Evolutionary conservation across 495 filamentous ascomycete species (phyloP).

Genomic region (Lophiotrema nucula): DNA sequence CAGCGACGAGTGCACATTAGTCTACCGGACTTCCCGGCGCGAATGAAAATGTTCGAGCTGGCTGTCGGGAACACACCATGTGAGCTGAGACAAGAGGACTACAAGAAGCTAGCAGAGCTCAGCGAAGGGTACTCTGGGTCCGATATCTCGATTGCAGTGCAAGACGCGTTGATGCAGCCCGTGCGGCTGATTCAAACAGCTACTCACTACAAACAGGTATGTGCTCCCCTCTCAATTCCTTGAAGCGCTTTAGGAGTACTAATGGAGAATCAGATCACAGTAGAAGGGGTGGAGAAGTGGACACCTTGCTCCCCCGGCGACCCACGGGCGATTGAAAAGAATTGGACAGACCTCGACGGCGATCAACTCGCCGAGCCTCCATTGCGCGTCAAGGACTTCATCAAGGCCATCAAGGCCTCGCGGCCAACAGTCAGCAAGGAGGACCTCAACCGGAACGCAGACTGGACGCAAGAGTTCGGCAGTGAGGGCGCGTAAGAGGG

Average conservation of each 20-base stretch:
- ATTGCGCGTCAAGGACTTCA: slow-evolving; percentile 86
- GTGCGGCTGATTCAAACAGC: slow-evolving; percentile 96
- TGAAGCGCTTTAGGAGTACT: background rate
- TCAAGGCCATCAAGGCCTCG: slow-evolving; percentile 83
- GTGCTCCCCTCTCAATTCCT: background rate
- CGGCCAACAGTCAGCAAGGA: slow-evolving; percentile 84
- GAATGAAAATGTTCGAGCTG: slow-evolving; percentile 96
- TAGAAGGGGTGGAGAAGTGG: slow-evolving; percentile 70
- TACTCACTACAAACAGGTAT: slow-evolving; percentile 92
- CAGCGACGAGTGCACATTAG: slow-evolving; percentile 94
- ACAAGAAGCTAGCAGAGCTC: slow-evolving; percentile 69
- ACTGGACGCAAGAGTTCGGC: slow-evolving; percentile 97
- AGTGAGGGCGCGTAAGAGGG: slow-evolving; percentile 76
- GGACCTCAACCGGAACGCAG: slow-evolving; percentile 78
- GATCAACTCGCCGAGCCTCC: slow-evolving; percentile 83
- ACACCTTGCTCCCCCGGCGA: slow-evolving; percentile 96
- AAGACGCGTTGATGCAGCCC: slow-evolving; percentile 97
- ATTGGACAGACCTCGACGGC: slow-evolving; percentile 81
- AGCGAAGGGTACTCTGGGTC: slow-evolving; percentile 93
- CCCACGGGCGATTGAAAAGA: slow-evolving; percentile 80
- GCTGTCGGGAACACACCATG: slow-evolving; percentile 88
- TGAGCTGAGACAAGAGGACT: slow-evolving; percentile 76
- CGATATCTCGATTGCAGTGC: slow-evolving; percentile 94
- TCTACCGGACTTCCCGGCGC: slow-evolving; percentile 80
- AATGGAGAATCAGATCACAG: slow-evolving; percentile 56